phyloP scores from a whole-genome alignment of 495 filamentous ascomycete species.

The Lineolata rhizophorae region DNA sequence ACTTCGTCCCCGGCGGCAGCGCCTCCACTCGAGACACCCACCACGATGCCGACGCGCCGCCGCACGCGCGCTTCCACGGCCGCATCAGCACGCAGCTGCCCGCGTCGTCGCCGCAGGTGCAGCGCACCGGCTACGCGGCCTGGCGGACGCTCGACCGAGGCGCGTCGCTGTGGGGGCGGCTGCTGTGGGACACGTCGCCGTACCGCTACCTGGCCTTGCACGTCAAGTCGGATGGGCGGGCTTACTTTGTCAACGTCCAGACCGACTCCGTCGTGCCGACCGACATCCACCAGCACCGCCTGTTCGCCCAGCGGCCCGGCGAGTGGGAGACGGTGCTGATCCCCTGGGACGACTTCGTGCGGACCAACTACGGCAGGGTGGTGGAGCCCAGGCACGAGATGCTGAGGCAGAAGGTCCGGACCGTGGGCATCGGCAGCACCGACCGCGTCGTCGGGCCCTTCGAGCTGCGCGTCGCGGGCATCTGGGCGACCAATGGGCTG shows the following conservation, averaged over 20 bases:
- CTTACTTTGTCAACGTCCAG: conserved; percentile 90
- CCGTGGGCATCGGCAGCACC: conserved; percentile 69
- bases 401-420: conserved; percentile 60
- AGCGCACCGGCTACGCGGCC: conserved; percentile 65
- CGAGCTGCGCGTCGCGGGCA: conserved; percentile 56
- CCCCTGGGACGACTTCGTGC: conserved; percentile 76
- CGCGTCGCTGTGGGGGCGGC: conserved; percentile 52
- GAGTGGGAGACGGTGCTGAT: conserved; percentile 88
- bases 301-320: conserved; percentile 61
- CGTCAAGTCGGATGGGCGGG: conserved; percentile 75
- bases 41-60: conserved; percentile 22
- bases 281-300: conserved; percentile 83
- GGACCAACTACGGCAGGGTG: conserved; percentile 77
- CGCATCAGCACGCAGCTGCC: conserved; percentile 72
- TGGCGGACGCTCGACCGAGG: conserved; percentile 39
- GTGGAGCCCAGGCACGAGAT: conserved; percentile 83
- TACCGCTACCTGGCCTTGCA: conserved; percentile 74
- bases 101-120: conserved; percentile 41
- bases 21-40: no score
- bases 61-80: conserved; percentile 62
- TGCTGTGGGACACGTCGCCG: conserved; percentile 70
- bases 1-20: conserved; percentile 29
- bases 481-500: conserved; percentile 55
- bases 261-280: conserved; percentile 80
- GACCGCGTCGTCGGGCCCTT: conserved; percentile 75